A percentile compares a stretch with the other conserved stretches of the same genome.
phyloP scores from a whole-genome alignment of 2,329 filamentous ascomycete genomes.

The Fusarium verrucosum region DNA sequence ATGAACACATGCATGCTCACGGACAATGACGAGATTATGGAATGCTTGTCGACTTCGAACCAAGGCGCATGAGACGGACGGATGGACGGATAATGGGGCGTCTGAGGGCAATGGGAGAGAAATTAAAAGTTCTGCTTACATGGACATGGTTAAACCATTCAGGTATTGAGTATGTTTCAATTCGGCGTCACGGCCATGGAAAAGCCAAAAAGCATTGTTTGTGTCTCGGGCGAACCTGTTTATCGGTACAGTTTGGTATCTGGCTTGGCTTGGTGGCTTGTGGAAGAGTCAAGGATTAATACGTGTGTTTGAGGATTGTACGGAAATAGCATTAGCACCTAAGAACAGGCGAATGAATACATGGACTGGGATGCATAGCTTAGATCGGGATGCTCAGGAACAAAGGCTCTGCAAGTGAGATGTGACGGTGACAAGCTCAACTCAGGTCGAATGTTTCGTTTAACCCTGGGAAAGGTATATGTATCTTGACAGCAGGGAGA shows the following conservation, averaged over 20 bases:
- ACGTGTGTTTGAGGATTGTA: constrained; percentile 9
- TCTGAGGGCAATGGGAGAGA: constrained; percentile 15
- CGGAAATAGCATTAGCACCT: constrained; percentile 7
- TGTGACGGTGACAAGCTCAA: constrained; percentile 19
- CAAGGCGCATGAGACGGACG: constrained; percentile 29
- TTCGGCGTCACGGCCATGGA: constrained; percentile 38
- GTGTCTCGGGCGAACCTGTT: constrained; percentile 29
- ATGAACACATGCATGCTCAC: constrained; percentile 2
- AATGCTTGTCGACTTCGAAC: constrained; percentile 14
- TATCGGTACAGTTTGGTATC: constrained; percentile 22
- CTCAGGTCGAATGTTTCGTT: constrained; percentile 6
- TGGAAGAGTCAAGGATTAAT: constrained; percentile 25
- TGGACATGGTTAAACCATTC: constrained; percentile 19
- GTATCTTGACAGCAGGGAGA: neutral
- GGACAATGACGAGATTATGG: constrained; percentile 22
- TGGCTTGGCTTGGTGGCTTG: neutral
- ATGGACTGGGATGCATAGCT: constrained; percentile 12
- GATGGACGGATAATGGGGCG: constrained; percentile 29
- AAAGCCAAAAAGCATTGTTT: constrained; percentile 37
- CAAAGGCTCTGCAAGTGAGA: constrained; percentile 23
- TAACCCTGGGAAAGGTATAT: neutral
- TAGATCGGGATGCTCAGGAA: constrained; percentile 24
- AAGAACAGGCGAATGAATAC: constrained; percentile 27
- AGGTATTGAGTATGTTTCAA: constrained; percentile 32
- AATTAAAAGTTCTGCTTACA: constrained; percentile 35